phyloP scores from a whole-genome alignment of 805 yeast genomes.

The Ogataea kodamae region DNA sequence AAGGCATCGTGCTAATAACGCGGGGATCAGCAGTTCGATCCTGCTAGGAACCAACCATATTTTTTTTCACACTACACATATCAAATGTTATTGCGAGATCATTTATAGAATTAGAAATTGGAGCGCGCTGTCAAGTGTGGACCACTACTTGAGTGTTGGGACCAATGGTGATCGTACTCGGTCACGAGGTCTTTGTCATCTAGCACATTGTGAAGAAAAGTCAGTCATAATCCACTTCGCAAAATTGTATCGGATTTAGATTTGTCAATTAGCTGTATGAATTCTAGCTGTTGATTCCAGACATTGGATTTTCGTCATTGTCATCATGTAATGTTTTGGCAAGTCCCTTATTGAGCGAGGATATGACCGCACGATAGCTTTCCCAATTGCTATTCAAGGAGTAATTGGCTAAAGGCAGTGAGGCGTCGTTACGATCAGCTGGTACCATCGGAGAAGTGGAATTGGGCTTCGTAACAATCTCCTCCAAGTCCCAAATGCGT shows the following conservation, averaged over 20 bases:
- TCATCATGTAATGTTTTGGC: constrained; percentile 23
- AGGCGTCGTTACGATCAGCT: neutral
- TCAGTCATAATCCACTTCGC: constrained; percentile 19
- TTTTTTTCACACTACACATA: constrained; percentile 9
- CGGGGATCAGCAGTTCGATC: constrained; percentile 81
- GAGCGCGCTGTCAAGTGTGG: constrained; percentile 29
- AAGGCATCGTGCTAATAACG: constrained; percentile 46
- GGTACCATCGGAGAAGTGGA: constrained; percentile 3
- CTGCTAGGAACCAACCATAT: constrained; percentile 70
- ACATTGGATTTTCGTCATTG: constrained; percentile 24
- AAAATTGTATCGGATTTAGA: constrained; percentile 23
- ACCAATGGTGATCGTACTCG: constrained; percentile 48
- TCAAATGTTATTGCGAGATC: constrained; percentile 26
- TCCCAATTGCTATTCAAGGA: constrained; percentile 23
- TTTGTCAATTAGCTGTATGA: constrained; percentile 18
- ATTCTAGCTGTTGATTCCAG: constrained; percentile 28
- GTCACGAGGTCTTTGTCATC: constrained; percentile 58
- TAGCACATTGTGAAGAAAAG: constrained; percentile 46
- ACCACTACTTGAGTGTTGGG: constrained; percentile 12
- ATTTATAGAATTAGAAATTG: constrained; percentile 26
- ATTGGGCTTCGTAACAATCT: constrained; percentile 15
- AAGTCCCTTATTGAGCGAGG: constrained; percentile 25
- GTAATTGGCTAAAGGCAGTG: neutral
- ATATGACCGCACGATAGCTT: constrained; percentile 25
- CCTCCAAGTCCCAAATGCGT: constrained; percentile 28